Conservation (phyloP, 768 basidiomycete species). For the Rhodotorula graminis region DNA sequence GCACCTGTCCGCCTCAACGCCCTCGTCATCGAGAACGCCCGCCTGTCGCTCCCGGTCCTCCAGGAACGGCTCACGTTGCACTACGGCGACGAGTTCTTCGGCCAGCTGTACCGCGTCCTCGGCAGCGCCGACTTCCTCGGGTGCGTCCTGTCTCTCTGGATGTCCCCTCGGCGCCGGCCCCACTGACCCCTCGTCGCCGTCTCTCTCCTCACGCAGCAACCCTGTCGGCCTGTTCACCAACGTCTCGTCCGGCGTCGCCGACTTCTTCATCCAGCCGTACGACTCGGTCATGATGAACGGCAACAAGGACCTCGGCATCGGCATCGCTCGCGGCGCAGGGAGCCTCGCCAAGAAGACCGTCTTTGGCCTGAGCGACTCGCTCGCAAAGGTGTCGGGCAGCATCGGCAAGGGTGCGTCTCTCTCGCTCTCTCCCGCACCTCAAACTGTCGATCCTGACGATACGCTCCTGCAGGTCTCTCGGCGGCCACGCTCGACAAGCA, state of each 20-base stretch:
- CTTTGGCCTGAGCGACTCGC: slow-evolving; percentile 88
- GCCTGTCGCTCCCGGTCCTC: slow-evolving; percentile 75
- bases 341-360: slow-evolving; percentile 99
- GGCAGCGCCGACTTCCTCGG: slow-evolving; percentile 89
- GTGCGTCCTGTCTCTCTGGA: slow-evolving; percentile 16
- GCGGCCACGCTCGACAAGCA: slow-evolving; percentile 95
- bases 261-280: slow-evolving; percentile 98
- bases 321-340: slow-evolving; percentile 70
- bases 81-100: slow-evolving; percentile 85
- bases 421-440: not conserved
- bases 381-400: slow-evolving; percentile 97
- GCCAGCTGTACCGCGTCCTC: slow-evolving; percentile 90
- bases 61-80: slow-evolving; percentile 80
- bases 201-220: slow-evolving; percentile 52
- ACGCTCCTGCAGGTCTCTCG: slow-evolving; percentile 63
- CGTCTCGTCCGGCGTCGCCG: slow-evolving; percentile 93
- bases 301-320: slow-evolving; percentile 70
- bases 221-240: slow-evolving; percentile 97
- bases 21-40: slow-evolving; percentile 88
- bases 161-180: slow-evolving; percentile 35
- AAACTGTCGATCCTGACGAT: not conserved
- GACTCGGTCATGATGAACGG: slow-evolving; percentile 94
- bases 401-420: slow-evolving; percentile 74
- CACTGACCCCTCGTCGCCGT: too few relatives aligned
- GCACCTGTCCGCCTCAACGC: slow-evolving; percentile 92